Evolutionary conservation across 2,329 filamentous ascomycete genomes (phyloP).

Genomic region (Geoglossum cookeanum): DNA sequence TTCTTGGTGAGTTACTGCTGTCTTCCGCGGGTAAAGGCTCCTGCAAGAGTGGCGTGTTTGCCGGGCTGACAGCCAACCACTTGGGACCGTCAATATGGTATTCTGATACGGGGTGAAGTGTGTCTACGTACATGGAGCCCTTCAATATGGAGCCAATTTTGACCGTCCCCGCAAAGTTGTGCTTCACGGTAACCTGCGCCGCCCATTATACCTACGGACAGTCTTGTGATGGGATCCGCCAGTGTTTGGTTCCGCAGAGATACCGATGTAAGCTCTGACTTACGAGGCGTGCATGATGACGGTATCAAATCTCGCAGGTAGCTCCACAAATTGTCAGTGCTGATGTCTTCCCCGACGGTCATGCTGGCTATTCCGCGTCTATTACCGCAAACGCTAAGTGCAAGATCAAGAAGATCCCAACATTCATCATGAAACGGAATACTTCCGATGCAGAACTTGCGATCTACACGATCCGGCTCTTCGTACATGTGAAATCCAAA

Average conservation of each 20-base stretch:
- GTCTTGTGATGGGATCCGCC: slow-evolving; percentile 1
- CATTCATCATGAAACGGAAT: slow-evolving; percentile 14
- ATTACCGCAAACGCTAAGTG: slow-evolving; percentile 10
- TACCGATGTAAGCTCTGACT: background rate
- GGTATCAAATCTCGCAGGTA: slow-evolving; percentile 11
- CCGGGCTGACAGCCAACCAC: slow-evolving; percentile 4
- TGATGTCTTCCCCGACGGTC: slow-evolving; percentile 4
- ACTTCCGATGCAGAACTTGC: slow-evolving; percentile 9
- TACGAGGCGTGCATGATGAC: slow-evolving; percentile 2
- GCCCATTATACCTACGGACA: slow-evolving; percentile 7
- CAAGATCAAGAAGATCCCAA: slow-evolving; percentile 12
- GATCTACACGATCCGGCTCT: slow-evolving; percentile 9
- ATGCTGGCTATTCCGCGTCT: slow-evolving; percentile 9
- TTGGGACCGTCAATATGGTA: background rate
- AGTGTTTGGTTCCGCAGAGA: background rate
- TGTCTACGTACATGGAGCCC: slow-evolving; percentile 11
- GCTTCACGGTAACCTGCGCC: slow-evolving; percentile 12
- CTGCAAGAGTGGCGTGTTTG: background rate
- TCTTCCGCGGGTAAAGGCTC: background rate
- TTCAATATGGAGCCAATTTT: slow-evolving; percentile 12
- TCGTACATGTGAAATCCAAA: slow-evolving; percentile 12
- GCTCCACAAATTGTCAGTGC: slow-evolving; percentile 7
- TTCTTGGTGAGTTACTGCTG: background rate
- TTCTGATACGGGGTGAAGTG: background rate
- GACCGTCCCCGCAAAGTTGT: slow-evolving; percentile 11